Evolutionary conservation across 768 basidiomycete genomes (phyloP).

Genomic region (Brasilioporus rufonigricans): DNA sequence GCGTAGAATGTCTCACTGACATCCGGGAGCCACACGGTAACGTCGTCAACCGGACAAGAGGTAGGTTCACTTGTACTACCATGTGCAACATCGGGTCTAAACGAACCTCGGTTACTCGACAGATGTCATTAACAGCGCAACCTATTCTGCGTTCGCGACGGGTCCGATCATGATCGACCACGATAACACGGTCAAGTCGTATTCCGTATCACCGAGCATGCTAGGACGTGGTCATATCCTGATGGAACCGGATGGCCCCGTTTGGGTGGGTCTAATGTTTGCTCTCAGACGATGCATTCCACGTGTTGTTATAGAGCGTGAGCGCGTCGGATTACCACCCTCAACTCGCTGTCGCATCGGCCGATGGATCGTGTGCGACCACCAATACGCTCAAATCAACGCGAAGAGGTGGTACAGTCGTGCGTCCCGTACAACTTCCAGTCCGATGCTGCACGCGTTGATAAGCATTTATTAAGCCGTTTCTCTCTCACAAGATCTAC

Average conservation of each 20-base stretch:
- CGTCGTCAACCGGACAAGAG: constrained; percentile 76
- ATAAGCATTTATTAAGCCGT: constrained; percentile 46
- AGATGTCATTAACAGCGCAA: constrained; percentile 72
- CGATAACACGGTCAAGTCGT: constrained; percentile 77
- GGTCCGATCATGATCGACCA: constrained; percentile 78
- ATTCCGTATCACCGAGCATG: constrained; percentile 69
- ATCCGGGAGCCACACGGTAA: constrained; percentile 66
- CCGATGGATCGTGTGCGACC: constrained; percentile 79
- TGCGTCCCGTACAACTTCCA: constrained; percentile 34
- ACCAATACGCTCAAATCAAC: constrained; percentile 70
- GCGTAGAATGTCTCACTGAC: constrained; percentile 72
- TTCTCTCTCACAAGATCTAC: constrained; percentile 76
- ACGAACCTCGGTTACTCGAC: background rate
- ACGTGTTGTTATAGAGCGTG: constrained; percentile 48
- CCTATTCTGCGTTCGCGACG: constrained; percentile 66
- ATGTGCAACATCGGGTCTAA: background rate
- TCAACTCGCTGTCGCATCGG: constrained; percentile 75
- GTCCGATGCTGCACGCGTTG: background rate
- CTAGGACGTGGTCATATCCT: constrained; percentile 71
- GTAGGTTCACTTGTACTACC: constrained; percentile 33
- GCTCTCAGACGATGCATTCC: background rate
- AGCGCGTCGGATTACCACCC: constrained; percentile 83
- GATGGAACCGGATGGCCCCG: constrained; percentile 72
- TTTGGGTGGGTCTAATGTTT: constrained; percentile 64
- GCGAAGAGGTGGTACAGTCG: constrained; percentile 68